Conservation (phyloP, 208 protist genomes). For the Trypanosoma cruzi region DNA sequence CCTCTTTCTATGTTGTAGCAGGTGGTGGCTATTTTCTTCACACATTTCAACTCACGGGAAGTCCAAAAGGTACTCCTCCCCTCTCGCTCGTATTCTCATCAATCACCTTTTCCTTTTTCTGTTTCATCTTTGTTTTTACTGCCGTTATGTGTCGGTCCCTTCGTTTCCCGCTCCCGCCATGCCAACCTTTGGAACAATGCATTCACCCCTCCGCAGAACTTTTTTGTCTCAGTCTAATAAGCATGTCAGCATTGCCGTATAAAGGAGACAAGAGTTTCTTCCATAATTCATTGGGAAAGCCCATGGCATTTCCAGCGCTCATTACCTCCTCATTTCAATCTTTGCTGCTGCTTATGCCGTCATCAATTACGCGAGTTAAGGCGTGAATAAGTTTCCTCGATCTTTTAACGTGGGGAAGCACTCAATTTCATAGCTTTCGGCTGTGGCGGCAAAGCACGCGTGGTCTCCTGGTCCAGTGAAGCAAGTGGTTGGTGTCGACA, state of each 20-base stretch:
- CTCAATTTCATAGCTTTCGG: slow-evolving; percentile 17
- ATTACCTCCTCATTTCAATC: neutral
- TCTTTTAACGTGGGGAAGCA: slow-evolving; percentile 16
- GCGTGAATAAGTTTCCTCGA: slow-evolving; percentile 2
- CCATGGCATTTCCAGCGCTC: too few relatives aligned
- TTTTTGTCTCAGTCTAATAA: too few relatives aligned
- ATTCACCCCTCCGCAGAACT: too few relatives aligned
- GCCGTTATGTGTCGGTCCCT: neutral
- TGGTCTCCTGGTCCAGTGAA: neutral
- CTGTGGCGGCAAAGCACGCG: neutral
- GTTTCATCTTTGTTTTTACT: neutral
- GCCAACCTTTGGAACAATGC: too few relatives aligned
- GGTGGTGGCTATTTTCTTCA: neutral
- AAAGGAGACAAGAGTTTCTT: too few relatives aligned
- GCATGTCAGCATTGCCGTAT: too few relatives aligned
- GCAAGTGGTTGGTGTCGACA: neutral
- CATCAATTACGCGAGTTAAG: neutral
- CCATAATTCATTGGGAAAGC: too few relatives aligned
- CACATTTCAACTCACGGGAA: neutral
- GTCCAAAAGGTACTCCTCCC: too few relatives aligned
- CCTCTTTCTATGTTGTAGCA: neutral
- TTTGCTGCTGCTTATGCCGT: neutral
- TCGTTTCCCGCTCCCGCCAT: neutral
- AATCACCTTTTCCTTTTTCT: neutral
- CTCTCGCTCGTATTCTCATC: neutral